Base-by-base conservation (phyloP, 1,284 basidiomycete species). In the Ceratobasidium sp. region DNA sequence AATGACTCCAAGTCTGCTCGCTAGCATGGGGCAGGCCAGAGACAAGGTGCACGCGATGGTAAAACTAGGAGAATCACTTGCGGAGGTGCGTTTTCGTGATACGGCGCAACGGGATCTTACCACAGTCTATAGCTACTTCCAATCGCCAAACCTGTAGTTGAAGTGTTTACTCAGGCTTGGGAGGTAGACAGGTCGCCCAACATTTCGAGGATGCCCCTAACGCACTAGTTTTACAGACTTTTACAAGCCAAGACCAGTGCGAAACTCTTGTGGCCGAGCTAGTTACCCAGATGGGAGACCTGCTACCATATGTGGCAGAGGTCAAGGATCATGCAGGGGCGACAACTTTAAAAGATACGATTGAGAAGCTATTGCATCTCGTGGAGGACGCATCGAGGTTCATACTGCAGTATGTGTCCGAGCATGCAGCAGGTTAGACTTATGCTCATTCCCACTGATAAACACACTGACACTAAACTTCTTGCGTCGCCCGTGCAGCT, bases 381-480 rank as follows among this genome's bases (percentile, higher is more conserved):
- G 63, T 66, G 4, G 44, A 66, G 40, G 63, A 66, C 39, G 63
- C 63, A 39, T 66, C 44, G 33, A 15, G 18, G 12, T 66, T 66
- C 40, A 49, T 66, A n/a, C 10, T 66, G 20, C 15, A 66, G n/a
- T 66, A 66, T 42, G 5, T 13, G 20, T 66, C 63, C 15, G 39
- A 66, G 42, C 15, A n/a, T 6, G 40, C 40, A 26, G 63, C 63
- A n/a, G 63, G 63, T 66, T n/a, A 49, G 63, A 33, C 18, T 26
- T 20, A 6, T 51, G 12, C 20, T 51, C 20, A 20, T 51, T 51
- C 20, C 49, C 49, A 20, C 33, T 33, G 23, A 28, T 12, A 10
- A 9, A 39, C 18, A 61, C 13, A 20, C 49, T 51, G 13, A 33
- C 13, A 28, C 39, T 15, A 39, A 51, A 6, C 39, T 46, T 5